Evolutionary conservation across 2,329 filamentous ascomycete genomes (phyloP), one percentile per base, ranked within the genome.

Genomic region (Penicillium sp.): DNA sequence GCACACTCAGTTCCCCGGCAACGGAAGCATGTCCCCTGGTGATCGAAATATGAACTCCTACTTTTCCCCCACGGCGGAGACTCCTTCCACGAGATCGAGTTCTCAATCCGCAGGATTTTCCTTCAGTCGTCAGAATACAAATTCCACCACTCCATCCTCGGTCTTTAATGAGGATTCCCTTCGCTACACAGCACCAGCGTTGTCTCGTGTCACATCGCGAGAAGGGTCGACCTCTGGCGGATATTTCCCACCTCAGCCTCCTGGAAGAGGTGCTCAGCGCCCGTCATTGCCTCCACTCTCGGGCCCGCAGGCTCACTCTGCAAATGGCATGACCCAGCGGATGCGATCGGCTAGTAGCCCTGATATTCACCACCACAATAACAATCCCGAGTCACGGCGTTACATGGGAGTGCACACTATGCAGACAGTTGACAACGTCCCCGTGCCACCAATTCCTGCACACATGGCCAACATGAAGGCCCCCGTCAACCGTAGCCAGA

Each of bases 281-380:
- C 91, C 91, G 23, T 96, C 90, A 12, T 80, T 96, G 66, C 90
- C 89, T 43, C 88, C 85, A 19, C 88, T 91, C 82, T 81, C 86
- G 64, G 78, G 71, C 42, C 61, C 69, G 27, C 77, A 79, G 59
- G 75, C 81, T 62, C 75, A 83, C 67, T 77, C 86, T 66, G 79
- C 82, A 67, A 79, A 71, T 78, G 72, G 75, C 57, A 74, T 71
- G 62, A 74, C 87, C 62, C 87, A 91, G 71, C 84, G 92, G 64
- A 88, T 90, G 77, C 86, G 94, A 63, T 96, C 93, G 38, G 96
- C 96, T 69, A 97, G 93, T 77, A 97, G 93, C 62, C 93, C 94
- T 8, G 93, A 97, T 73, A 96, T 96, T 66, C 91, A 96, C 53
- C 84, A 87, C 53, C 82, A 83, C 62, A 82, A 82, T 49, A 62